These are phyloP conservation scores for Gynostemma pentaphyllum DNA, from an alignment of 306 rosid genomes.

Conservation along the genomic window DNA sequence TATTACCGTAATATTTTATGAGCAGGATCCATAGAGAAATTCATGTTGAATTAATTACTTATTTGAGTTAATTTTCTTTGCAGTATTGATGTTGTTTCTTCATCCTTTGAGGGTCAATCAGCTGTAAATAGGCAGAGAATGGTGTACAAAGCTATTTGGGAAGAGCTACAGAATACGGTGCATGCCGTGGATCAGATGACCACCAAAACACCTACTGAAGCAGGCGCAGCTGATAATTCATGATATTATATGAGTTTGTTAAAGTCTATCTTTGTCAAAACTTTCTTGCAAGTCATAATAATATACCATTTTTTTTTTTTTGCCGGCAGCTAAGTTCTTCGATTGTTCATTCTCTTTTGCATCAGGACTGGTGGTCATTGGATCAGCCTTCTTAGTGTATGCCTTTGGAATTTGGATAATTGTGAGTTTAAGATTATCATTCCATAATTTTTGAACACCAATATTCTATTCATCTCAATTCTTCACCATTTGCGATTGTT, in stretches of 20 bases:
- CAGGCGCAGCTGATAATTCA: slow-evolving; percentile 25
- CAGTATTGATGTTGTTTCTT: slow-evolving; percentile 69
- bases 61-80: slow-evolving; percentile 8
- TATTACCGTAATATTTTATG: not conserved
- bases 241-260: slow-evolving; percentile 4
- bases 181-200: slow-evolving; percentile 98
- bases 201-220: slow-evolving; percentile 76
- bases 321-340: not conserved
- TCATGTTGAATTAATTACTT: not conserved
- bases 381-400: not conserved
- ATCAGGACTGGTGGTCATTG: not conserved
- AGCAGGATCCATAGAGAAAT: not conserved
- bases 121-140: slow-evolving; percentile 92
- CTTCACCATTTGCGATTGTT: no score
- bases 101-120: slow-evolving; percentile 80
- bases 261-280: not conserved
- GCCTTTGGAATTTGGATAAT: no score
- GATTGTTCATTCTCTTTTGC: not conserved
- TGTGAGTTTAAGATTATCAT: no score
- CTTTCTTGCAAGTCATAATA: not conserved
- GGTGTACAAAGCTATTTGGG: slow-evolving; percentile 97
- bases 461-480: no score
- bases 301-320: not conserved
- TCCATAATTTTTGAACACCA: no score
- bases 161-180: slow-evolving; percentile 83